Conservation (phyloP, 495 filamentous ascomycete genomes). For the Podospora fimiseda region DNA sequence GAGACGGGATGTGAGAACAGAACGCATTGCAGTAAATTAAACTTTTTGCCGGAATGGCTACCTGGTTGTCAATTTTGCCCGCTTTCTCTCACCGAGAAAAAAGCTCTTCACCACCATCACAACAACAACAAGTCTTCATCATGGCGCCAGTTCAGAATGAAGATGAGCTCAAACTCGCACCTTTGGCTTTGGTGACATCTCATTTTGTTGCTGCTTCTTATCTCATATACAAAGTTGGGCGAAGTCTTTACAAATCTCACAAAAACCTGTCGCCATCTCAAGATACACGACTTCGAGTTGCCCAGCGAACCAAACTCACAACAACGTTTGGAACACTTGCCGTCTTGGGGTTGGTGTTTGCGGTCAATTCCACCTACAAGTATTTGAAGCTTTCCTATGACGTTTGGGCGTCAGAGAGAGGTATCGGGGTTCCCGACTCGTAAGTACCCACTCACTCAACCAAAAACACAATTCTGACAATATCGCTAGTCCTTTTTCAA, state of each 20-base stretch:
- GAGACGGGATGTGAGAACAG: no score
- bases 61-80: no score
- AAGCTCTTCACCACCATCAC: no score
- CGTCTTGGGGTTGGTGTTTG: conserved; percentile 28
- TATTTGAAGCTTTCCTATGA: conserved; percentile 41
- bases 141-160: background rate
- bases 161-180: conserved; percentile 5
- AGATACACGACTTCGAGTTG: conserved; percentile 39
- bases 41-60: no score
- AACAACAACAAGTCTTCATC: no score
- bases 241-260: conserved; percentile 39
- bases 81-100: no score
- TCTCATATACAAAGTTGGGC: conserved; percentile 31
- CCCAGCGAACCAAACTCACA: conserved; percentile 34
- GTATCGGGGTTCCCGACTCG: conserved; percentile 33
- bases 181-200: conserved; percentile 29
- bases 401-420: conserved; percentile 44
- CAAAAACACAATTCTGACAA: background rate
- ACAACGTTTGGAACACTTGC: conserved; percentile 40
- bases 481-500: conserved; percentile 8
- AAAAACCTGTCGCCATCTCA: conserved; percentile 40
- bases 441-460: conserved; percentile 13
- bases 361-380: conserved; percentile 29
- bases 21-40: no score
- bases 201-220: conserved; percentile 31